Percentiles rank a stretch among this genome's conserved stretches.
phyloP scores from a whole-genome alignment of 2,329 filamentous ascomycete species.

The Diaporthe nobilis region DNA sequence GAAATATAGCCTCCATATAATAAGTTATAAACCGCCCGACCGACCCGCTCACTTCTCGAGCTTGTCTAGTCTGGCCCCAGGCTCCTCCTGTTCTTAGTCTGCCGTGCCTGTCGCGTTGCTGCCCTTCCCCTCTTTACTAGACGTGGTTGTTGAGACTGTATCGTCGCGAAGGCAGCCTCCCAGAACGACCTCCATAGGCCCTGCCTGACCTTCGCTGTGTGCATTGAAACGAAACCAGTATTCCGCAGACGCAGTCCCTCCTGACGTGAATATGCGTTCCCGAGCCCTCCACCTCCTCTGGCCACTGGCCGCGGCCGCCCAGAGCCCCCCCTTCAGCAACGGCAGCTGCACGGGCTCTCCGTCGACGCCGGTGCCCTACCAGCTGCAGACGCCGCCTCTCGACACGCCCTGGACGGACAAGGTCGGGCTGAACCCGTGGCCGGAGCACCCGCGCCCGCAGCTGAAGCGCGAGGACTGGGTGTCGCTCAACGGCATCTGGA shows the following conservation, averaged over 20 bases:
- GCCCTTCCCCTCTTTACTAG: slow-evolving; percentile 16
- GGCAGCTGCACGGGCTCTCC: slow-evolving; percentile 1
- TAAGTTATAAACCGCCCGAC: slow-evolving; percentile 8
- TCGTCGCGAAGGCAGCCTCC: neutral
- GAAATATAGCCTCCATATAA: slow-evolving; percentile 16
- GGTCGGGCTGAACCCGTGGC: slow-evolving; percentile 68
- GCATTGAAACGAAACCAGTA: neutral
- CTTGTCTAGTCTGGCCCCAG: slow-evolving; percentile 21
- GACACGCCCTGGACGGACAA: slow-evolving; percentile 67
- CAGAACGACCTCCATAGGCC: neutral
- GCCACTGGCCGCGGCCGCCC: neutral
- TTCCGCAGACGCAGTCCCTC: neutral
- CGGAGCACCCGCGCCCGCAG: slow-evolving; percentile 70
- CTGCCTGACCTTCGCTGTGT: too few species aligned
- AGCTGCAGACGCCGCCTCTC: slow-evolving; percentile 57
- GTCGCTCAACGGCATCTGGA: slow-evolving; percentile 72
- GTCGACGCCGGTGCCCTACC: slow-evolving; percentile 49
- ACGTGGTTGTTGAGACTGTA: neutral
- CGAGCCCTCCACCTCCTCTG: slow-evolving; percentile 22
- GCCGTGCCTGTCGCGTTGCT: slow-evolving; percentile 9
- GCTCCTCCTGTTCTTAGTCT: slow-evolving; percentile 16
- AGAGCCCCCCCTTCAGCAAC: neutral
- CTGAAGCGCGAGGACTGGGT: slow-evolving; percentile 68
- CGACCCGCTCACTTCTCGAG: slow-evolving; percentile 19
- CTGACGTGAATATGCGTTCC: neutral